Percentiles rank a stretch among this genome's conserved stretches.
Conservation (phyloP, 176 grass and related monocot genomes). For the Urochloa ruziziensis region DNA sequence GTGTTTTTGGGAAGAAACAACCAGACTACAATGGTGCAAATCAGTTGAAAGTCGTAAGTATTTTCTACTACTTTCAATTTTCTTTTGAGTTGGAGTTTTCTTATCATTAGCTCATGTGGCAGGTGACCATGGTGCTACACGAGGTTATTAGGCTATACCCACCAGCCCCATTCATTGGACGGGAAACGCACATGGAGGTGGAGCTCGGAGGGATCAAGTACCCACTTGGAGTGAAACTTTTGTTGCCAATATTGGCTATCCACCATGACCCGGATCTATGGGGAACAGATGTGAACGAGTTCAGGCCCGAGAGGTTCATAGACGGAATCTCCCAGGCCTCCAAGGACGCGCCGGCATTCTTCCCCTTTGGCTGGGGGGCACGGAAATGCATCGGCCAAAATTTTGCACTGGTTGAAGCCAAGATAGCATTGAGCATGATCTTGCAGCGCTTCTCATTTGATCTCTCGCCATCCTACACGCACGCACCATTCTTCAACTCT, state of each 20-base stretch:
- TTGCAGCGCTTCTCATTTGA: too few relatives aligned
- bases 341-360: neutral
- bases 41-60: constrained; percentile 38
- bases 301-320: too few relatives aligned
- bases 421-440: too few relatives aligned
- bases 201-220: constrained; percentile 22
- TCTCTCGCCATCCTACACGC: too few relatives aligned
- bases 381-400: neutral
- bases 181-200: constrained; percentile 14
- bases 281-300: neutral
- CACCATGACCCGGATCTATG: neutral
- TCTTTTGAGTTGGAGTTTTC: too few relatives aligned
- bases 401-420: too few relatives aligned
- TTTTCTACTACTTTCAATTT: too few relatives aligned
- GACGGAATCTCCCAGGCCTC: neutral
- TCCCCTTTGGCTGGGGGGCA: neutral
- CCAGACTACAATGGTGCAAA: constrained; percentile 27
- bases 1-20: constrained; percentile 27
- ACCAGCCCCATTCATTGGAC: neutral
- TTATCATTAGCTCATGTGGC: too few relatives aligned
- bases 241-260: neutral
- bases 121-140: too few relatives aligned
- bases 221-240: neutral
- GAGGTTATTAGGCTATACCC: neutral
- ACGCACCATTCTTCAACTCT: too few relatives aligned